A percentile compares a stretch with the other conserved stretches of the same genome.
These are phyloP conservation scores for Bryoerythrophyllum caledonicum DNA, from an alignment of 225 moss, liverwort and hornwort species.

Conservation along the genomic window DNA sequence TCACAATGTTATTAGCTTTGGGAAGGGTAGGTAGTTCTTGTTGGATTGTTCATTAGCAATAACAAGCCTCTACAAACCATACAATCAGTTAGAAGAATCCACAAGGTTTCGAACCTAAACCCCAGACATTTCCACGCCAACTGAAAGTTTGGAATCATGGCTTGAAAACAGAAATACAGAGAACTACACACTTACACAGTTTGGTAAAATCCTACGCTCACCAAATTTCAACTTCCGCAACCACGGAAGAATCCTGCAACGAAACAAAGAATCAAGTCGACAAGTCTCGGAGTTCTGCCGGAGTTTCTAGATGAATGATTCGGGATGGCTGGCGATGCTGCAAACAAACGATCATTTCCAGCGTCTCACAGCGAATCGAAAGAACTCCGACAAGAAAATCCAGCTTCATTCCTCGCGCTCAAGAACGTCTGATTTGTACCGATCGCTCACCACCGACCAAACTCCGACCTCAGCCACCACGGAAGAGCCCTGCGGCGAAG, in stretches of 20 bases:
- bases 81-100: no score
- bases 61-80: no score
- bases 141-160: no score
- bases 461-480: slow-evolving; percentile 5
- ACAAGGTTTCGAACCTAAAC: no score
- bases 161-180: no score
- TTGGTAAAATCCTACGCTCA: background rate
- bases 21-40: no score
- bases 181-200: no score
- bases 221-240: slow-evolving; percentile 12
- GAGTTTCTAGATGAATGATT: background rate
- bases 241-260: background rate
- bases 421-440: background rate
- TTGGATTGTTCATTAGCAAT: no score
- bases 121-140: no score
- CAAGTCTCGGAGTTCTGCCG: no score
- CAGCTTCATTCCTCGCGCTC: background rate
- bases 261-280: background rate
- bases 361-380: background rate
- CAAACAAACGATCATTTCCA: background rate
- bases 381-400: background rate
- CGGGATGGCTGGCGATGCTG: background rate
- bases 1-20: no score
- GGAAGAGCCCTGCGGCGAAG: slow-evolving; percentile 1
- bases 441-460: slow-evolving; percentile 13